Evolutionary conservation across 202 grass and related monocot genomes (phyloP).

Genomic region (Schoenoplectus triqueter): DNA sequence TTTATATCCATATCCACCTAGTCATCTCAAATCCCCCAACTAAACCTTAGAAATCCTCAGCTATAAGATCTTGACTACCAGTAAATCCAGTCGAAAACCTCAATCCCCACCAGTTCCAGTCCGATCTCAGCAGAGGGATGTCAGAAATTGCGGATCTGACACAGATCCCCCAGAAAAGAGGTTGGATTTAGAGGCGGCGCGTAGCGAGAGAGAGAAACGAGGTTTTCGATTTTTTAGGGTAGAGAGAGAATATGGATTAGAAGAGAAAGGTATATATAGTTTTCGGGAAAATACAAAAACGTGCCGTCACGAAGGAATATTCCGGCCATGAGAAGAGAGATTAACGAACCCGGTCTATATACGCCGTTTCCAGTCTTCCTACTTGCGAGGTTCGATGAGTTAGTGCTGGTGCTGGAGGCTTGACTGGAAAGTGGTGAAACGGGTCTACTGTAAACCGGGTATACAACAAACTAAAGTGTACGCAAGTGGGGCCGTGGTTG

Average conservation of each 20-base stretch:
- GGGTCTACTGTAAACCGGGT: background rate
- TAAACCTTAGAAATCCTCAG: slow-evolving; percentile 17
- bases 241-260: slow-evolving; percentile 49
- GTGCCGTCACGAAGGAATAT: slow-evolving; percentile 45
- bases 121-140: slow-evolving; percentile 21
- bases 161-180: slow-evolving; percentile 42
- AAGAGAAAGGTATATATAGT: slow-evolving; percentile 88
- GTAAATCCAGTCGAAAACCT: background rate
- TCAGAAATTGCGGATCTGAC: slow-evolving; percentile 28
- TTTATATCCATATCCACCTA: background rate
- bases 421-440: background rate
- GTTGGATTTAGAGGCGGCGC: slow-evolving; percentile 25
- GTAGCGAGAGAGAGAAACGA: slow-evolving; percentile 38
- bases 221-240: slow-evolving; percentile 54
- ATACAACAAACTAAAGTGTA: background rate
- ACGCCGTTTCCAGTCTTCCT: background rate
- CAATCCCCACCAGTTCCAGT: slow-evolving; percentile 22
- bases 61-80: slow-evolving; percentile 12
- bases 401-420: background rate
- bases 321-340: slow-evolving; percentile 26
- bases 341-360: slow-evolving; percentile 13
- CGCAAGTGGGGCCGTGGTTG: background rate
- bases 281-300: slow-evolving; percentile 90
- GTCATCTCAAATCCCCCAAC: slow-evolving; percentile 7
- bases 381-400: background rate